Conservation (phyloP, 1,284 basidiomycete species). For the Phenoliferia sp. region DNA sequence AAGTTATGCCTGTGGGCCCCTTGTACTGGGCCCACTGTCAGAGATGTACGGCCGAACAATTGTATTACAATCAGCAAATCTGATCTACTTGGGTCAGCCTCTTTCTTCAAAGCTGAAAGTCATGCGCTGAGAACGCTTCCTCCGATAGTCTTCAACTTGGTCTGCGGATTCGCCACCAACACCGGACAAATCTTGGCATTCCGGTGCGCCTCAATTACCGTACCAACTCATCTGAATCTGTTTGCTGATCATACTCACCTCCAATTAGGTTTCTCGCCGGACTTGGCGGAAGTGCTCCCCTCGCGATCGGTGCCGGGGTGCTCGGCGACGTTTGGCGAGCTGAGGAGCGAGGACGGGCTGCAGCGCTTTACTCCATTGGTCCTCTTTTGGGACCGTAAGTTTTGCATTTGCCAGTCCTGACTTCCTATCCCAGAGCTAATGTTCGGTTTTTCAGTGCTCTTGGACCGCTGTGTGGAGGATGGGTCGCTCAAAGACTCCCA, state of each 20-base stretch:
- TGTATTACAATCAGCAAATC: constrained; percentile 26
- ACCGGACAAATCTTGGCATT: constrained; percentile 52
- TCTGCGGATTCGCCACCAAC: constrained; percentile 60
- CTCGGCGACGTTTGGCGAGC: constrained; percentile 65
- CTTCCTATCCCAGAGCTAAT: too few relatives aligned
- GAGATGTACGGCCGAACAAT: constrained; percentile 50
- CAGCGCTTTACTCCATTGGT: constrained; percentile 64
- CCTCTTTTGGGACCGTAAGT: constrained; percentile 36
- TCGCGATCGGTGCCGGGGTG: constrained; percentile 49
- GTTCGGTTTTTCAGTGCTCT: too few relatives aligned
- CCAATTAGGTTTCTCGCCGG: constrained; percentile 38
- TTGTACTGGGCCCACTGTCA: constrained; percentile 55
- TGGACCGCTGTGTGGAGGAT: constrained; percentile 46
- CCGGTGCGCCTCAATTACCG: too few relatives aligned
- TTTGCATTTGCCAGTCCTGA: too few relatives aligned
- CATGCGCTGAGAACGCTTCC: neutral
- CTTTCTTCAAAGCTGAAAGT: neutral
- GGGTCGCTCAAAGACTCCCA: constrained; percentile 52
- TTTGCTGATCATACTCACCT: too few relatives aligned
- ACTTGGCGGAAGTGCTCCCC: constrained; percentile 39
- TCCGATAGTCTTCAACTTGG: constrained; percentile 33
- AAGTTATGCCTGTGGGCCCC: constrained; percentile 50
- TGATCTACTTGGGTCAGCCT: constrained; percentile 23
- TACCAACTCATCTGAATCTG: too few relatives aligned
- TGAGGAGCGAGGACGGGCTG: constrained; percentile 62